Evolutionary conservation across 2,329 filamentous ascomycete species (phyloP).

Genomic region (Neodidymelliopsis sp.): DNA sequence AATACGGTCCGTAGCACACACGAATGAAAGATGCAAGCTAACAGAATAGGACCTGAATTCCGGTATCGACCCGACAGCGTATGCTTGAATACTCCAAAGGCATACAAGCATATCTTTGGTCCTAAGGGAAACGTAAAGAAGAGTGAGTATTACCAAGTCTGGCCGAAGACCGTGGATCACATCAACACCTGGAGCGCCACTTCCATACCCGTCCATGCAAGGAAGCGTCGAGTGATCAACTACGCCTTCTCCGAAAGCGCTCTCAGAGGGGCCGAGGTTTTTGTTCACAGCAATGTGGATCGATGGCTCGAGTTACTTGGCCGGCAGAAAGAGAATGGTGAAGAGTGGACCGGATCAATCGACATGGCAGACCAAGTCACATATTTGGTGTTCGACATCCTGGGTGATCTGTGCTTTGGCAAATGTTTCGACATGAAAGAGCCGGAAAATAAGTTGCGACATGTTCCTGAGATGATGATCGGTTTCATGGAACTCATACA

Average conservation of each 20-base stretch:
- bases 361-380: slow-evolving; percentile 21
- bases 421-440: slow-evolving; percentile 43
- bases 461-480: slow-evolving; percentile 22
- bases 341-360: slow-evolving; percentile 17
- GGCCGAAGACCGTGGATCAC: slow-evolving; percentile 44
- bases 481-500: slow-evolving; percentile 21
- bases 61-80: slow-evolving; percentile 76
- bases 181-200: slow-evolving; percentile 46
- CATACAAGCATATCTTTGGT: slow-evolving; percentile 54
- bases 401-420: slow-evolving; percentile 22
- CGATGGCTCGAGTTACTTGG: slow-evolving; percentile 12
- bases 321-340: neutral
- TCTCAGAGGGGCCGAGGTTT: slow-evolving; percentile 49
- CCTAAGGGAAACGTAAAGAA: slow-evolving; percentile 54
- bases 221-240: slow-evolving; percentile 50
- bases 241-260: slow-evolving; percentile 53
- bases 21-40: slow-evolving; percentile 15
- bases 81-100: slow-evolving; percentile 71
- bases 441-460: slow-evolving; percentile 16
- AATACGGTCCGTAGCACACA: slow-evolving; percentile 54
- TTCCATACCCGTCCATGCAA: slow-evolving; percentile 37
- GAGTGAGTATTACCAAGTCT: slow-evolving; percentile 52
- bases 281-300: slow-evolving; percentile 41
- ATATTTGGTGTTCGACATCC: slow-evolving; percentile 37
- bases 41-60: slow-evolving; percentile 38